Evolutionary conservation across 2,329 filamentous ascomycete genomes (phyloP).

Genomic region (Aureobasidium sp.): DNA sequence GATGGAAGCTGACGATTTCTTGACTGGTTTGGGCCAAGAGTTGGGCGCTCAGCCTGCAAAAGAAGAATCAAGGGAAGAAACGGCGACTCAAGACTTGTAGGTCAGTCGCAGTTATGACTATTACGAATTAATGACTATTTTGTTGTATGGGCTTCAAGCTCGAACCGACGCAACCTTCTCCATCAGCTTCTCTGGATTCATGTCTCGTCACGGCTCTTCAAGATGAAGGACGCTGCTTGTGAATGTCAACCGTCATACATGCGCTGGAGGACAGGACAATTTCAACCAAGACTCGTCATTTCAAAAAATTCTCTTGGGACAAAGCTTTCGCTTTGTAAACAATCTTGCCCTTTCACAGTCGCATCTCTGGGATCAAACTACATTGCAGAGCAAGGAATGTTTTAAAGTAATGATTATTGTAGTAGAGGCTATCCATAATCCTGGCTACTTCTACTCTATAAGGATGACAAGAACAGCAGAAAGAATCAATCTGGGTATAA

Average conservation of each 20-base stretch:
- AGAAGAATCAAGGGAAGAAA: not conserved
- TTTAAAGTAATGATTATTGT: no score
- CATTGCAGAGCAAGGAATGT: no score
- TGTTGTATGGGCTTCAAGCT: not conserved
- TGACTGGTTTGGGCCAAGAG: conserved; percentile 50
- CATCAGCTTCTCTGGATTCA: no score
- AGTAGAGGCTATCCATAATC: no score
- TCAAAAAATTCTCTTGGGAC: no score
- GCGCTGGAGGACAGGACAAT: no score
- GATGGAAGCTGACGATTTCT: conserved; percentile 65
- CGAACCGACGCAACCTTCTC: not conserved
- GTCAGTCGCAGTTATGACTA: not conserved
- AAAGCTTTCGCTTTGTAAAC: no score
- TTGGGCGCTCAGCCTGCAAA: conserved; percentile 19
- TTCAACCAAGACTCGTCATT: no score
- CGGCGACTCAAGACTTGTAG: not conserved
- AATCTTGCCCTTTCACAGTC: no score
- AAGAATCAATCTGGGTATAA: not conserved
- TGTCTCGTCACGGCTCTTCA: not conserved
- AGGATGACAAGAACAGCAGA: no score
- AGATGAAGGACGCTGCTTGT: not conserved
- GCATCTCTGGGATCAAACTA: no score
- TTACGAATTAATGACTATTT: not conserved
- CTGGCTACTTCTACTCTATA: no score
- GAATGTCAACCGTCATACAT: not conserved